Percentiles rank a stretch among this genome's conserved stretches.
Conservation (phyloP, 768 basidiomycete species). For the Lactarius akahatsu region DNA sequence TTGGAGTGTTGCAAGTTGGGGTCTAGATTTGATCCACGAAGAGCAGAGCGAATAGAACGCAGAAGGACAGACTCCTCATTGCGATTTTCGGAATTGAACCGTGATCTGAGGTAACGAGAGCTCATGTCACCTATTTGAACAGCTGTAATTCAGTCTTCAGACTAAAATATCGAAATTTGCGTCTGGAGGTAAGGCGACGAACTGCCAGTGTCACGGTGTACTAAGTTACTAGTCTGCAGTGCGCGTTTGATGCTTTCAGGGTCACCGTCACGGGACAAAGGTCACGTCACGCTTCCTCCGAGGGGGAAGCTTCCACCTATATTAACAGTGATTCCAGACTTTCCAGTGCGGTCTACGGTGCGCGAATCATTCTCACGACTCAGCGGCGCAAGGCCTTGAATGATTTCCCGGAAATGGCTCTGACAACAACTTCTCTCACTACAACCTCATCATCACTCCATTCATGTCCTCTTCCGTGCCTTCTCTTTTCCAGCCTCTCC, state of each 20-base stretch:
- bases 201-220: no score
- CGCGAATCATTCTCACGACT: neutral
- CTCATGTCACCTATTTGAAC: neutral
- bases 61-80: conserved; percentile 45
- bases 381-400: neutral
- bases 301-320: no score
- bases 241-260: no score
- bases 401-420: neutral
- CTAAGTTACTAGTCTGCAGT: no score
- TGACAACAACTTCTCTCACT: neutral
- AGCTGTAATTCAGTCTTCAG: neutral
- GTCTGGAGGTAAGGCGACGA: no score
- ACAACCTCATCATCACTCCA: neutral
- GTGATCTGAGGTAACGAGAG: conserved; percentile 21
- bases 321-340: no score
- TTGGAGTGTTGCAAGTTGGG: conserved; percentile 10
- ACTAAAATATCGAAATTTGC: neutral
- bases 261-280: no score
- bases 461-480: conserved; percentile 9
- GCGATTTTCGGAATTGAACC: conserved; percentile 10
- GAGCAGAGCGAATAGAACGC: conserved; percentile 55
- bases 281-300: no score
- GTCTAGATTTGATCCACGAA: conserved; percentile 45
- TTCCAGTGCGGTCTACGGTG: no score
- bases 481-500: conserved; percentile 47